Conservation (phyloP, 768 basidiomycete species). For the Lepiota brunneoincarnata region DNA sequence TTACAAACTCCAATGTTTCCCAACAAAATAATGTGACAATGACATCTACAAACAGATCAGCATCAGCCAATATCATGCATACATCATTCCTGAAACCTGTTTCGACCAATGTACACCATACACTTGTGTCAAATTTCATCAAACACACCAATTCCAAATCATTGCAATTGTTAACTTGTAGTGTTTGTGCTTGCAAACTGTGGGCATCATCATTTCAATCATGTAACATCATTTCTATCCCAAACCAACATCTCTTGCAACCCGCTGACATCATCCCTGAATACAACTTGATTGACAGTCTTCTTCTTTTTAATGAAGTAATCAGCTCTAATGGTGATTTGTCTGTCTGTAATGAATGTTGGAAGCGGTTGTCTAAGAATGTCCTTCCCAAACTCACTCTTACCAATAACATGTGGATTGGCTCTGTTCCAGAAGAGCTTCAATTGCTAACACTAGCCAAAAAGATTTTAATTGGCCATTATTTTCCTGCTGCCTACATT, state of each 20-base stretch:
- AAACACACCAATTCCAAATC: too few species aligned
- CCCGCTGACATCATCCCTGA: background rate
- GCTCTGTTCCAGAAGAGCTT: conserved; percentile 25
- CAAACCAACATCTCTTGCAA: background rate
- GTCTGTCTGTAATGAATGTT: conserved; percentile 15
- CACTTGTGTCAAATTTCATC: too few species aligned
- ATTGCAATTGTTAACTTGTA: too few species aligned
- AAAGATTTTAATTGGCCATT: conserved; percentile 28
- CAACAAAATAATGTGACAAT: too few species aligned
- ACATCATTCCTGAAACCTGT: too few species aligned
- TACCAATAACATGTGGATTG: conserved; percentile 40
- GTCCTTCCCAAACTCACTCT: conserved; percentile 22
- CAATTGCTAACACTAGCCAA: conserved; percentile 29
- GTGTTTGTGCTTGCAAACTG: too few species aligned
- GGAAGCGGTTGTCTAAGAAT: background rate
- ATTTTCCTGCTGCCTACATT: conserved; percentile 30
- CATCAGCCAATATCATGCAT: too few species aligned
- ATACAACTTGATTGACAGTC: conserved; percentile 2
- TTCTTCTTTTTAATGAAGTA: conserved; percentile 2
- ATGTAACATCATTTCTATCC: background rate
- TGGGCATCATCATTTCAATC: too few species aligned
- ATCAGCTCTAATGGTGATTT: background rate
- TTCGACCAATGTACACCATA: too few species aligned
- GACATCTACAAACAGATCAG: too few species aligned
- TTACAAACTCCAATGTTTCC: too few species aligned